Base-by-base conservation (phyloP, 208 protist species). In the Naegleria fowleri region DNA sequence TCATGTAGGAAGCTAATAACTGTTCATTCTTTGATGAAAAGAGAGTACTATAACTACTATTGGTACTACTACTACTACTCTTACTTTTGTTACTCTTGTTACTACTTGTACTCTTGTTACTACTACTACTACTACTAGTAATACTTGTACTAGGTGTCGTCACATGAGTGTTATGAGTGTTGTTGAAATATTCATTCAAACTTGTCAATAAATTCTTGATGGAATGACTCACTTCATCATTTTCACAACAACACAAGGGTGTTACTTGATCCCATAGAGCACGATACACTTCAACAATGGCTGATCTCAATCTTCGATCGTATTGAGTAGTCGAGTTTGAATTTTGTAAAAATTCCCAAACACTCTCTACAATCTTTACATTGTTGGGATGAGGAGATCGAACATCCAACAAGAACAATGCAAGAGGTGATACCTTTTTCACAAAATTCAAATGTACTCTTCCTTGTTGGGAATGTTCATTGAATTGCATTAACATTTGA, bases 201-300 rank as follows among this genome's bases (percentile, higher is more conserved):
- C 43, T 1, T 9, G 43, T 48, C 43, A 48, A 48, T 48, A 48
- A 48, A 48, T 48, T 48, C 43, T 48, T 48, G 7, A 48, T 48
- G 7, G 43, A 7, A 48, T 48, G 43, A 48, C 7, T 3, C n/a
- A 15, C 39, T 1, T 38, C 36, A 13, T 88, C 33, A 58, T n/a
- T n/a, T n/a, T n/a, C n/a, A n/a, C n/a, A n/a, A n/a, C 55, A 88
- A 88, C 85, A 88, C 33, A 33, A 22, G 5, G 85, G 85, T 38
- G 29, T 33, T 22, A 29, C 22, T 67, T 9, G 22, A 39, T 6
- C 5, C 48, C 86, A 89, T 13, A 89, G 55, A 5, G 86, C 6
- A 41, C 9, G 7, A 25, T 89, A 89, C 5, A 67, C 2, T 5
- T 40, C 15, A 5, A 67, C 39, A 13, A 67, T 67, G 38, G 29